phyloP scores from a whole-genome alignment of 2,329 filamentous ascomycete genomes.

The Penicillium occitanis region DNA sequence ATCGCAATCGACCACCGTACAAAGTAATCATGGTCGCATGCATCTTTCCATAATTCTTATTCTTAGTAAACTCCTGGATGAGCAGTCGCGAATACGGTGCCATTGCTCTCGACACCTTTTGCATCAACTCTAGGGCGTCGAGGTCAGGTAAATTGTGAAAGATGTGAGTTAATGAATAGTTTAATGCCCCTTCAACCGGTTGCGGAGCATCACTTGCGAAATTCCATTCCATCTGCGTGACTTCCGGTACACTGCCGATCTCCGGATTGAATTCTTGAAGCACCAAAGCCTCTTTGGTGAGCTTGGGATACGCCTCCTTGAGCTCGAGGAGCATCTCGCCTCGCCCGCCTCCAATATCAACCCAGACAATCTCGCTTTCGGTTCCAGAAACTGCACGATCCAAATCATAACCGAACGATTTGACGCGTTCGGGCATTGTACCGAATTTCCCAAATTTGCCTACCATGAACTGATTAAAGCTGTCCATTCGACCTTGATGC shows the following conservation, averaged over 20 bases:
- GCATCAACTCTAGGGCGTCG: constrained; percentile 36
- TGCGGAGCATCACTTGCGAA: constrained; percentile 37
- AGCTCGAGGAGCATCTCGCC: constrained; percentile 41
- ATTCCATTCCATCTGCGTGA: constrained; percentile 38
- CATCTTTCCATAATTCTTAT: constrained; percentile 35
- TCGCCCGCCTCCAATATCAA: constrained; percentile 41
- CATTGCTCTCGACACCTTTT: constrained; percentile 40
- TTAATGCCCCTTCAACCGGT: constrained; percentile 34
- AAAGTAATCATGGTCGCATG: constrained; percentile 41
- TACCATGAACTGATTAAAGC: constrained; percentile 43
- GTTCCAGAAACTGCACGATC: constrained; percentile 26
- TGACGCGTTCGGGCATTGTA: constrained; percentile 34
- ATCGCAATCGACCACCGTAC: constrained; percentile 37
- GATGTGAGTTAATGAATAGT: constrained; percentile 39
- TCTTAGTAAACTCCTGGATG: constrained; percentile 41
- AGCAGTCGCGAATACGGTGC: constrained; percentile 34
- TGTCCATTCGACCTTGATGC: constrained; percentile 38
- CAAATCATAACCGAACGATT: constrained; percentile 35
- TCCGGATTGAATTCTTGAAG: constrained; percentile 41
- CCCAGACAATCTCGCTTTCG: constrained; percentile 28
- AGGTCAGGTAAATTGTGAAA: constrained; percentile 41
- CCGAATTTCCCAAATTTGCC: constrained; percentile 40
- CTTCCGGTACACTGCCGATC: constrained; percentile 28
- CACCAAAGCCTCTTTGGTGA: constrained; percentile 31
- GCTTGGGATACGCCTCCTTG: constrained; percentile 34